Conservation (phyloP, 23 red algal genomes). For the Cyanidiococcus yangmingshanensis region DNA sequence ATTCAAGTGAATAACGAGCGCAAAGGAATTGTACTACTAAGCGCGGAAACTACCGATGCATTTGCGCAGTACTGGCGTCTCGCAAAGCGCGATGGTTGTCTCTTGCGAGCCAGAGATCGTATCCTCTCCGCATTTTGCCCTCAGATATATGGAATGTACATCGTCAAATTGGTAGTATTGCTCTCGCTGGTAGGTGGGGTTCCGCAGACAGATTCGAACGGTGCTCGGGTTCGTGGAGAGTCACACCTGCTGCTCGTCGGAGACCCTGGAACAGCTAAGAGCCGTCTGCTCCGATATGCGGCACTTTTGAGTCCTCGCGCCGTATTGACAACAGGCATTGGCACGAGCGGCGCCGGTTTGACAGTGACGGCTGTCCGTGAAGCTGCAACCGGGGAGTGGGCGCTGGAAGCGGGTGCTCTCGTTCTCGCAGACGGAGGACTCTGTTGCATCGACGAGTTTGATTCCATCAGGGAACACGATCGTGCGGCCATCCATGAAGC, state of each 20-base stretch:
- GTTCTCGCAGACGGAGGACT: constrained; percentile 95
- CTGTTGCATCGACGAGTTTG: constrained; percentile 99
- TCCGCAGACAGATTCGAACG: constrained; percentile 46
- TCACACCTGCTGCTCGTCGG: constrained; percentile 83
- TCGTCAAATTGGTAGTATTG: constrained; percentile 72
- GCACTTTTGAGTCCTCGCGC: constrained; percentile 65
- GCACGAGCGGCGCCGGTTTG: constrained; percentile 73
- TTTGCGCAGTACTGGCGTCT: constrained; percentile 60
- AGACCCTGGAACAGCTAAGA: constrained; percentile 91
- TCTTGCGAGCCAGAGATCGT: constrained; percentile 42
- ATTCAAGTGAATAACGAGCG: constrained; percentile 65
- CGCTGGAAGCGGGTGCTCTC: constrained; percentile 81
- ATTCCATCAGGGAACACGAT: constrained; percentile 70
- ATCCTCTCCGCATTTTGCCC: constrained; percentile 81
- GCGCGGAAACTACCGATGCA: constrained; percentile 39
- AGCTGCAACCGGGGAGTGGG: constrained; percentile 84
- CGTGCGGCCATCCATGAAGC: constrained; percentile 94
- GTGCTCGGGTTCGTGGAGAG: constrained; percentile 48
- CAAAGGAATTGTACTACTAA: constrained; percentile 69
- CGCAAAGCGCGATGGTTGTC: constrained; percentile 20
- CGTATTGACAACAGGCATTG: constrained; percentile 91
- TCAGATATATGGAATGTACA: constrained; percentile 91
- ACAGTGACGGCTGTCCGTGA: constrained; percentile 93
- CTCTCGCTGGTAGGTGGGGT: constrained; percentile 82
- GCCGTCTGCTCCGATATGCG: constrained; percentile 69